phyloP scores from a whole-genome alignment of 2,329 filamentous ascomycete genomes.

The Alternaria sp. region DNA sequence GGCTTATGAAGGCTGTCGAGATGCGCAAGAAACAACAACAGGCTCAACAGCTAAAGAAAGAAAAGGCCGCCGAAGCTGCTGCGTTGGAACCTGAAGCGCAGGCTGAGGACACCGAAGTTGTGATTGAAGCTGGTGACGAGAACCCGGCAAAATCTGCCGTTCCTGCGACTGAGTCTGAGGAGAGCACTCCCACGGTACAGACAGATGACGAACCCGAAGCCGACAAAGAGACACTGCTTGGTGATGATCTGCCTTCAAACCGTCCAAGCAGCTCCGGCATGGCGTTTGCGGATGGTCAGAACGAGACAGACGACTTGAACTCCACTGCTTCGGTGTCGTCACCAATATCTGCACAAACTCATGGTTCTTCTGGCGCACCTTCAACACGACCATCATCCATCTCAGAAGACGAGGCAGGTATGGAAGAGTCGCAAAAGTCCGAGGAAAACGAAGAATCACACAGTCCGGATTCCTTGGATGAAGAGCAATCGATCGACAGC shows the following conservation, averaged over 20 bases:
- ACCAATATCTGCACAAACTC: constrained; percentile 51
- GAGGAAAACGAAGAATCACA: constrained; percentile 22
- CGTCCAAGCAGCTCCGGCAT: constrained; percentile 61
- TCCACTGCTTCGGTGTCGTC: constrained; percentile 49
- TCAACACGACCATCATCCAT: constrained; percentile 52
- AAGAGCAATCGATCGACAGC: constrained; percentile 46
- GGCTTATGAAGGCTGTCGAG: constrained; percentile 94
- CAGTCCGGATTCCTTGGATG: constrained; percentile 33
- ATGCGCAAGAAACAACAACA: constrained; percentile 82
- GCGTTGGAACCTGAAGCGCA: constrained; percentile 11
- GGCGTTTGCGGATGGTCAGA: constrained; percentile 56
- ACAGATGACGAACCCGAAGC: constrained; percentile 13
- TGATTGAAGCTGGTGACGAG: not conserved
- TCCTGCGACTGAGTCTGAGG: constrained; percentile 5
- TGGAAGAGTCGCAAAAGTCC: constrained; percentile 30
- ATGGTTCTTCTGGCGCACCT: constrained; percentile 48
- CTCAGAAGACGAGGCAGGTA: constrained; percentile 47
- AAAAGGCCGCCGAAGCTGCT: constrained; percentile 23
- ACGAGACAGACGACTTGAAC: constrained; percentile 47
- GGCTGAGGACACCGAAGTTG: constrained; percentile 8
- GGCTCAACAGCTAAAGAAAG: constrained; percentile 33
- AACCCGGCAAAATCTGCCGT: not conserved
- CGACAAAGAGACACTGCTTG: constrained; percentile 25
- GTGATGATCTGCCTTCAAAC: constrained; percentile 22
- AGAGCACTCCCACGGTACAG: constrained; percentile 4